Base-by-base conservation (phyloP, 768 basidiomycete genomes). In the Auricularia heimuer region DNA sequence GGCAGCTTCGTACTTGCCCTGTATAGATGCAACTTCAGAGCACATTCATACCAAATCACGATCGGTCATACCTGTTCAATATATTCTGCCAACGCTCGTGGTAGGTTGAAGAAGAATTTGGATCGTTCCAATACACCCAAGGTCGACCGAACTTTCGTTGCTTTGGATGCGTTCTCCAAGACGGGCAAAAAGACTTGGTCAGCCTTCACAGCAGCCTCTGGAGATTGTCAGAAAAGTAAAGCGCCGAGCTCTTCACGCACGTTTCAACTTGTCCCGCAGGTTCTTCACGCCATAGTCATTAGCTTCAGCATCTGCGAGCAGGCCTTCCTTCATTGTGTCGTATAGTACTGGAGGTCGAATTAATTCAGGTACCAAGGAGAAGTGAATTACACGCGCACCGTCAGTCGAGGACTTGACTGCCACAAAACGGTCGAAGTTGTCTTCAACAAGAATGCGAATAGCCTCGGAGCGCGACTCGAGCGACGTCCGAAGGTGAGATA, bases 31-130 rank as follows among this genome's bases (percentile, higher is more conserved):
- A 34, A 35, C 11, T 33, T 7, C 18, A 8, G 56, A 60, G 18
- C 33, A n/a, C 51, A 21, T 7, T 2, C 33, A 77, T 87, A 29
- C 29, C 2, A 29, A 29, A 29, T 29, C 29, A 29, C 29, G 29
- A 29, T 29, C 29, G 29, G 29, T 29, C 29, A 29, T 72, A 95
- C 94, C 65, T 88, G 88, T 73, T 96, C 90, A 63, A 98, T 89
- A 18, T 84, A 88, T 72, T 95, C 96, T 29, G 90, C 82, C 29
- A 99, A 84, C 58, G 89, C 87, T 36, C 89, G 88, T 0, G 97
- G 96, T n/a, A 99, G 82, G 71, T 96, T 98, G 82, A 98, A 98
- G 75, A 98, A 92, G 82, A 98, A 99, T 71, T 95, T 96, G 62
- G 92, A 95, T 54, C 94, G 84, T 69, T 98, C 96, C 68, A 99